A percentile compares a stretch with the other conserved stretches of the same genome.
Evolutionary conservation across 306 rosid species (phyloP).

Genomic region (Gastrolobium bilobum): DNA sequence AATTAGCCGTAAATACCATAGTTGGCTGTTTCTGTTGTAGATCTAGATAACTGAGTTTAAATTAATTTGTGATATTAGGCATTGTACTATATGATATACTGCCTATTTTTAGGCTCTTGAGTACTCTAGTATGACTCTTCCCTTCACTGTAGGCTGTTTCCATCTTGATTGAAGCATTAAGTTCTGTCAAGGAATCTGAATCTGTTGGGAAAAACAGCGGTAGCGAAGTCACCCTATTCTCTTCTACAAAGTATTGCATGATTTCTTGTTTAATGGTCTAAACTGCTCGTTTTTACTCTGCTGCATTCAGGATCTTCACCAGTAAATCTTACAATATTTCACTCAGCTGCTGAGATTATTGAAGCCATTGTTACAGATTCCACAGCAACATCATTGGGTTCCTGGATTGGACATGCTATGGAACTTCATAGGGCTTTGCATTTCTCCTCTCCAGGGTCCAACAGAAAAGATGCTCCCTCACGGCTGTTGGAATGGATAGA

Average conservation of each 20-base stretch:
- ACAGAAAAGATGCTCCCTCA: slow-evolving; percentile 95
- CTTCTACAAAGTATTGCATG: background rate
- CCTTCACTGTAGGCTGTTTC: slow-evolving; percentile 73
- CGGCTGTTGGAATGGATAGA: slow-evolving; percentile 98
- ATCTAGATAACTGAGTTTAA: slow-evolving; percentile 31
- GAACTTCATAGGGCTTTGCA: slow-evolving; percentile 91
- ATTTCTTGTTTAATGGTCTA: slow-evolving; percentile 43
- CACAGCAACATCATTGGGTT: slow-evolving; percentile 81
- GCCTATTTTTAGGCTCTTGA: slow-evolving; percentile 33
- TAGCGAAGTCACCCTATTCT: slow-evolving; percentile 50
- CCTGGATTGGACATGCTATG: slow-evolving; percentile 92
- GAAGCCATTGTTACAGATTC: slow-evolving; percentile 96
- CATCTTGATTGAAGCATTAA: slow-evolving; percentile 81
- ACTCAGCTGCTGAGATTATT: slow-evolving; percentile 97
- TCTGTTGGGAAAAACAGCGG: slow-evolving; percentile 72
- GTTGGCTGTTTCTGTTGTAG: slow-evolving; percentile 11
- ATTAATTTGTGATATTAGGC: slow-evolving; percentile 32
- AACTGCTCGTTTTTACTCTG: slow-evolving; percentile 42
- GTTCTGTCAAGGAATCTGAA: slow-evolving; percentile 82
- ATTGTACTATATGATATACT: slow-evolving; percentile 37
- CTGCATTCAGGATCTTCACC: slow-evolving; percentile 82
- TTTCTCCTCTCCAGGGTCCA: slow-evolving; percentile 94
- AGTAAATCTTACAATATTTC: slow-evolving; percentile 86
- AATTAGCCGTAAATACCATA: background rate
- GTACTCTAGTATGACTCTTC: slow-evolving; percentile 31